phyloP scores from a whole-genome alignment of 73 alveolate genomes.

The Paramecium tetraurelia region DNA sequence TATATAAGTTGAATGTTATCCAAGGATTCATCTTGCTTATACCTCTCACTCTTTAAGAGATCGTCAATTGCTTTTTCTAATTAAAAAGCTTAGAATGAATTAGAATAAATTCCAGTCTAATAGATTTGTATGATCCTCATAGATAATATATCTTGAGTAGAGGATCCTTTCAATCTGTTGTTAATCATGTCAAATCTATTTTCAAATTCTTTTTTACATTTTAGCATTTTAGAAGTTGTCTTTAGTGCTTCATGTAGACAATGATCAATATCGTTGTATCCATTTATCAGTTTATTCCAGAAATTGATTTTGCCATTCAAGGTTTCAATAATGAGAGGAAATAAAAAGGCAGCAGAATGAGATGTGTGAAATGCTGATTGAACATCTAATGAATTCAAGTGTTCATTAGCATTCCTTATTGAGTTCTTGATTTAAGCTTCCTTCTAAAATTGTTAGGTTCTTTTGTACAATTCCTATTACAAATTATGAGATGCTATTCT shows the following conservation, averaged over 20 bases:
- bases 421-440: neutral
- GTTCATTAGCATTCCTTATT: neutral
- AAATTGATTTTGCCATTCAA: neutral
- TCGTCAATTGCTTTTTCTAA: neutral
- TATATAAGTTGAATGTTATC: neutral
- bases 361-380: neutral
- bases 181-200: neutral
- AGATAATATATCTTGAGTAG: neutral
- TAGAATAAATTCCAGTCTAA: neutral
- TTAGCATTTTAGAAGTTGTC: neutral
- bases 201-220: neutral
- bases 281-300: neutral
- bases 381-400: neutral
- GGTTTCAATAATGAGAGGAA: neutral
- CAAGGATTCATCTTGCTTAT: neutral
- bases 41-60: neutral
- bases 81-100: neutral
- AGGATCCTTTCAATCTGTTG: neutral
- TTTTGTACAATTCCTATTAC: neutral
- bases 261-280: neutral
- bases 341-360: neutral
- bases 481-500: neutral
- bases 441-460: neutral
- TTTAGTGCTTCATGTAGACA: neutral
- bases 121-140: neutral